Base-by-base conservation (phyloP, 257 asterid genomes). In the Handroanthus guayacan region DNA sequence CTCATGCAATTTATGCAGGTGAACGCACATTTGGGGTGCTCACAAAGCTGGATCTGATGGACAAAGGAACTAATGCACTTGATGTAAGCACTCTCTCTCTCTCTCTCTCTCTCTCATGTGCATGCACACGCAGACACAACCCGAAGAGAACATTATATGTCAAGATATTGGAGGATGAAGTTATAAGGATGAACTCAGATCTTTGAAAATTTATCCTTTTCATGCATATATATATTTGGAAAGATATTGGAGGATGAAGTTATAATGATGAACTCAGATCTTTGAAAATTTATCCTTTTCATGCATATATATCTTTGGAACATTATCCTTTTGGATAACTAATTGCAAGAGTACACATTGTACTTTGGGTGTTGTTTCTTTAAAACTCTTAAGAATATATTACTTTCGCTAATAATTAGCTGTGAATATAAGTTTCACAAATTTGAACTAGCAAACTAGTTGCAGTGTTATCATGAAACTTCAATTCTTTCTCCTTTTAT, bases 1-100 rank as follows among this genome's bases (percentile, higher is more conserved):
- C 74, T 82, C 69, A 12, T 83, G 62, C 66, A 38, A 69, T 57
- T 72, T 58, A 44, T 71, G 75, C 85, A 94, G 98, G 97, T 74
- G 98, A 90, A 36, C 96, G 98, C 13, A 94, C 98, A 18, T 94
- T 94, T 80, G 98, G 97, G 67, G 98, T 94, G 85, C 80, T 94
- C 86, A 92, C 97, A 17, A 94, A 94, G 81, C 87, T 94, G 50
- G 98, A 94, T 86, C 85, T 94, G 81, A 94, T 94, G 98, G 98
- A 94, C 83, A 92, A 86, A 83, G 98, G 98, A 81, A 94, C 98
- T 66, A 89, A 94, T 73, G 97, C 98, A 14, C 78, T 89, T 58
- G 98, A 94, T 73, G 98, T 94, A 72, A 77, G 80, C 80, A 71
- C 69, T 57, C 75, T 75, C 60, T 45, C 72, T 69, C 71, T 65